Percentiles rank a stretch among this genome's conserved stretches.
Conservation (phyloP, 2,329 filamentous ascomycete species). For the Emericellopsis atlantica region DNA sequence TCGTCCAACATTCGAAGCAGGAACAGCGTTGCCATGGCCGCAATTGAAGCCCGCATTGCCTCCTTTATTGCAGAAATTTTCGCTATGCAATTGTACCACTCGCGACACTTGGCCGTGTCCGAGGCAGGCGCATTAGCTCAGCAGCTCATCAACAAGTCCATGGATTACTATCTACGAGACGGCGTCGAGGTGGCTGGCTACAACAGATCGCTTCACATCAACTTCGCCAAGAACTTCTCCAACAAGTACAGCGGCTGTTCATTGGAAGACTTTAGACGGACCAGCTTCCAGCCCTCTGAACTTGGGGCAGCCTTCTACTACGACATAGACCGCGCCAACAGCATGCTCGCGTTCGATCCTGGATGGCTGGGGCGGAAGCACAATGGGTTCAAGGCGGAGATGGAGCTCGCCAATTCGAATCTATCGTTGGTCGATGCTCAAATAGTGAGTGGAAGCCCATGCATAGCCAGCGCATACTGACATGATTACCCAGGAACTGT, state of each 20-base stretch:
- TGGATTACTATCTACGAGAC: constrained; percentile 70
- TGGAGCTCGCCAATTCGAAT: constrained; percentile 80
- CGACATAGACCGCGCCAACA: constrained; percentile 60
- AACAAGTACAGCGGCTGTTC: constrained; percentile 62
- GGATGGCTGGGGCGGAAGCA: constrained; percentile 60
- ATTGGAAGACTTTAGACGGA: constrained; percentile 71
- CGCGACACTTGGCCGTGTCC: constrained; percentile 53
- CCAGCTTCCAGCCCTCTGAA: constrained; percentile 47
- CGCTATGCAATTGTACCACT: constrained; percentile 80
- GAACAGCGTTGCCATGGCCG: constrained; percentile 40
- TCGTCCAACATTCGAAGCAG: constrained; percentile 38
- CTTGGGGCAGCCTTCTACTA: constrained; percentile 78
- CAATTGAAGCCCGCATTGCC: constrained; percentile 57
- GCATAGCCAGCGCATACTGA: neutral
- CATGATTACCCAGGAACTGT: constrained; percentile 46
- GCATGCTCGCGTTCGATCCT: constrained; percentile 63
- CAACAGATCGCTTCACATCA: constrained; percentile 75
- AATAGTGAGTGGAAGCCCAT: constrained; percentile 45
- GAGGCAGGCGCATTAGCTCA: constrained; percentile 53
- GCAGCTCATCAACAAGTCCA: constrained; percentile 51
- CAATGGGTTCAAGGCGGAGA: constrained; percentile 69
- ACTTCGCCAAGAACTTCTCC: constrained; percentile 75
- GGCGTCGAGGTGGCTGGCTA: constrained; percentile 72
- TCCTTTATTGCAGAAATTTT: constrained; percentile 78
- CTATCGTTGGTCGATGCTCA: constrained; percentile 87